Conservation (phyloP, 2,329 filamentous ascomycete genomes). For the Fusarium sp. region DNA sequence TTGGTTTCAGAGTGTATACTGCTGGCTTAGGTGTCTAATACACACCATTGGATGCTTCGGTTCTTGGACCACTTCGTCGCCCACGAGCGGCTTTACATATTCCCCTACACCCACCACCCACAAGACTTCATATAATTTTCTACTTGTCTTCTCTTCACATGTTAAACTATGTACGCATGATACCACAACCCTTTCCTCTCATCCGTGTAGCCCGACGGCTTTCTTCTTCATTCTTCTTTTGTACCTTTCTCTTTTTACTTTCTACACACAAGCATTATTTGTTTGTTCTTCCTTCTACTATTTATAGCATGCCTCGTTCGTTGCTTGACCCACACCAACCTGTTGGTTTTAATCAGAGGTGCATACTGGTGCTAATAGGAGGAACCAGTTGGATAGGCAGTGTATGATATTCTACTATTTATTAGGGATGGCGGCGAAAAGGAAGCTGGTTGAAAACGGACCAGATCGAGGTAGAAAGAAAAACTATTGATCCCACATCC, state of each 20-base stretch:
- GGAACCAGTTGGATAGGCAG: slow-evolving; percentile 29
- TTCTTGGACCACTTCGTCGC: not conserved
- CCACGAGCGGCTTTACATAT: slow-evolving; percentile 8
- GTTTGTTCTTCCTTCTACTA: slow-evolving; percentile 9
- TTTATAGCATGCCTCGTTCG: not conserved
- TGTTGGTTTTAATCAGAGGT: slow-evolving; percentile 13
- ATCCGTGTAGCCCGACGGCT: slow-evolving; percentile 25
- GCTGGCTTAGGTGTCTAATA: slow-evolving; percentile 17
- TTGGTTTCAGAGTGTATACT: slow-evolving; percentile 29
- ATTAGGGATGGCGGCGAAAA: slow-evolving; percentile 3
- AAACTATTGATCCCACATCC: slow-evolving; percentile 19
- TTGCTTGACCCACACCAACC: slow-evolving; percentile 11
- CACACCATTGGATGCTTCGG: slow-evolving; percentile 11
- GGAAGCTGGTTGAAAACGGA: slow-evolving; percentile 8
- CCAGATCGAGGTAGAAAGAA: slow-evolving; percentile 31
- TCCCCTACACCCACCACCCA: slow-evolving; percentile 9
- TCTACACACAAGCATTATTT: slow-evolving; percentile 19
- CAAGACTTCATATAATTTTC: slow-evolving; percentile 22
- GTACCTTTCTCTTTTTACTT: slow-evolving; percentile 21
- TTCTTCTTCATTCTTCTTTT: slow-evolving; percentile 7
- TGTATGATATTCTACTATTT: slow-evolving; percentile 12
- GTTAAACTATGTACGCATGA: slow-evolving; percentile 40
- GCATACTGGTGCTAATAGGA: not conserved
- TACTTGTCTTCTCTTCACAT: slow-evolving; percentile 37
- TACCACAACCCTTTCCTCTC: slow-evolving; percentile 34